Evolutionary conservation across 257 asterid species (phyloP).

Genomic region (Nicotiana tomentosiformis): DNA sequence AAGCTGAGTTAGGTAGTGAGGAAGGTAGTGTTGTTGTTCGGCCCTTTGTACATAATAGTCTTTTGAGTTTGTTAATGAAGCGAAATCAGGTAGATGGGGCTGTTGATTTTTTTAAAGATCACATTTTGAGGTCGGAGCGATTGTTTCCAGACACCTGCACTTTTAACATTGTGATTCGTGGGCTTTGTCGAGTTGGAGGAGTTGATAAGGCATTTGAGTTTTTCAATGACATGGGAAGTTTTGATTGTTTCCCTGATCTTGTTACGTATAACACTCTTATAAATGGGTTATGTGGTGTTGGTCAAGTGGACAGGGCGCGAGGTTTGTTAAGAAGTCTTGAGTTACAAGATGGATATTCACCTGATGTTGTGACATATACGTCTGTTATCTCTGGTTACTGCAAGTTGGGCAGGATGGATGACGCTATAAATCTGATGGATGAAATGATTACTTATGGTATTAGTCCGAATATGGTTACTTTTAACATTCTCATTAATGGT

Average conservation of each 20-base stretch:
- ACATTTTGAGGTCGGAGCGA: slow-evolving; percentile 45
- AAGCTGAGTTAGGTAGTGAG: slow-evolving; percentile 39
- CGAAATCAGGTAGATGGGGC: slow-evolving; percentile 58
- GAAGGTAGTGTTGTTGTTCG: slow-evolving; percentile 34
- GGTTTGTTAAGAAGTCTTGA: slow-evolving; percentile 55
- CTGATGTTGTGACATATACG: slow-evolving; percentile 76
- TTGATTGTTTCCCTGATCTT: slow-evolving; percentile 59
- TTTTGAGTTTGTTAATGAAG: slow-evolving; percentile 51
- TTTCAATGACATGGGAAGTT: slow-evolving; percentile 51
- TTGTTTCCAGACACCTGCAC: slow-evolving; percentile 57
- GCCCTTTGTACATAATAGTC: slow-evolving; percentile 54
- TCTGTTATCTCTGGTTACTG: slow-evolving; percentile 73
- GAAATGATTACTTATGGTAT: slow-evolving; percentile 58
- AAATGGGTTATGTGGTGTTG: slow-evolving; percentile 63
- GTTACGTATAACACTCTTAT: slow-evolving; percentile 61
- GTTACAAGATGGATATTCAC: slow-evolving; percentile 33
- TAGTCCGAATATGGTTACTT: slow-evolving; percentile 56
- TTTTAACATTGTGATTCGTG: slow-evolving; percentile 72
- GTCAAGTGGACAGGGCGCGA: slow-evolving; percentile 51
- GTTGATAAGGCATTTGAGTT: slow-evolving; percentile 58
- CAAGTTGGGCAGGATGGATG: slow-evolving; percentile 57
- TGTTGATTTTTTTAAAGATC: slow-evolving; percentile 48
- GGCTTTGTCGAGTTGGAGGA: slow-evolving; percentile 61
- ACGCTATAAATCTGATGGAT: slow-evolving; percentile 45
- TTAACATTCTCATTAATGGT: slow-evolving; percentile 66